Base-by-base conservation (phyloP, 2,329 filamentous ascomycete species). In the Pseudophaeomoniella oleicola region DNA sequence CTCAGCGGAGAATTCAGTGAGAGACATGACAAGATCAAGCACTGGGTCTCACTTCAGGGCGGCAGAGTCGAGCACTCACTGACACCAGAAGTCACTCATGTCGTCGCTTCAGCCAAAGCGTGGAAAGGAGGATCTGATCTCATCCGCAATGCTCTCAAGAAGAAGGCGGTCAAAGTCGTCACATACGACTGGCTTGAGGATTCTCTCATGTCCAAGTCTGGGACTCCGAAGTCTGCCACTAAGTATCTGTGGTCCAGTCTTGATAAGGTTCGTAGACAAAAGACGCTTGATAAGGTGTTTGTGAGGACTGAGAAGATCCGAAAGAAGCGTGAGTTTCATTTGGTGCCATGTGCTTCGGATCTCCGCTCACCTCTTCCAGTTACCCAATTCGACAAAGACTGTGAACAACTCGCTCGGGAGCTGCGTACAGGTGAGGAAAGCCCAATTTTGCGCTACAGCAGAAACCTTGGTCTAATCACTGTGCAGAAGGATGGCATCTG, bases 11-110 rank as follows among this genome's bases (percentile, higher is more conserved):
- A 69, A 2, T 70, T 83, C 3, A 64, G 66, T 0, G 58, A 57
- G 1, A 63, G 60, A 1, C 56, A 66, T 2, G 62, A 69, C 1
- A 70, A 81, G 30, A 66, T 90, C 22, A 65, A 65, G 22, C 60
- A 62, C 29, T 93, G 83, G 82, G 66, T 83, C 6, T 59, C 61
- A 3, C 50, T 62, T 3, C 72, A 80, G 39, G 75, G 72, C 4
- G 85, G 81, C 2, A 54, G 39, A 1, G 79, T 75, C 50, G 57
- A 60, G 0, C 52, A 60, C 1, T 57, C 63, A 0, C 56, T 84
- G 13, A 63, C 63, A 16, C 52, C 63, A 0, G 48, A 60, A 0
- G 72, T 79, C 6, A 93, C 85, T 0, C 85, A 93, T 55, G 59
- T 94, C 0, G 66, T 94, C 15, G 72, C 75, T 37, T 74, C 72